These are phyloP conservation scores for Rhizoclosmatium globosum DNA, from an alignment of 192 early-diverging fungal genomes.

Conservation along the genomic window DNA sequence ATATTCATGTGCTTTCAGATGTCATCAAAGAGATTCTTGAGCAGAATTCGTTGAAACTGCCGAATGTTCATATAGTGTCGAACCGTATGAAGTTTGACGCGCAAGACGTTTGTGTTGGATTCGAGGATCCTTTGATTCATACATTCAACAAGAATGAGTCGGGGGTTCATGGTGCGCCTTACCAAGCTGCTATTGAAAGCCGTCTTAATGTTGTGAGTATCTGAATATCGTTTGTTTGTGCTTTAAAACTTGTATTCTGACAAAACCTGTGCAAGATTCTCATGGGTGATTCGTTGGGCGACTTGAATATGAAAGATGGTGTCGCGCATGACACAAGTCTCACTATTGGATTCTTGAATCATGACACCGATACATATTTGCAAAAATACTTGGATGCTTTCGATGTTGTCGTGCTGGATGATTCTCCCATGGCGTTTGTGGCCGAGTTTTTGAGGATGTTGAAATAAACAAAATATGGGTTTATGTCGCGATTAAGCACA, in stretches of 20 bases:
- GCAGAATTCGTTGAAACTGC: slow-evolving; percentile 45
- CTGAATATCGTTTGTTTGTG: not conserved
- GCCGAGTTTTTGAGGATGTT: slow-evolving; percentile 3
- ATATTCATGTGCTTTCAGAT: slow-evolving; percentile 43
- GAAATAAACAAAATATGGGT: too few relatives aligned
- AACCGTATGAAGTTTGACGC: slow-evolving; percentile 75
- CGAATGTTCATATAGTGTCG: slow-evolving; percentile 75
- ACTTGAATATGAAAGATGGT: slow-evolving; percentile 73
- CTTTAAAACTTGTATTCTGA: not conserved
- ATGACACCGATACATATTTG: slow-evolving; percentile 60
- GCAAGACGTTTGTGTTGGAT: slow-evolving; percentile 59
- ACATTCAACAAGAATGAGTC: slow-evolving; percentile 77
- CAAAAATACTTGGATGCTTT: slow-evolving; percentile 62
- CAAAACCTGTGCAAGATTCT: slow-evolving; percentile 48
- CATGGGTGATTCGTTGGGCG: slow-evolving; percentile 77
- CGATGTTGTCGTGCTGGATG: slow-evolving; percentile 73
- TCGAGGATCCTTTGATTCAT: slow-evolving; percentile 73
- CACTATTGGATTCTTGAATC: slow-evolving; percentile 76
- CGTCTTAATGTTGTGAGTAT: slow-evolving; percentile 60
- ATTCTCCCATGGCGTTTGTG: slow-evolving; percentile 32
- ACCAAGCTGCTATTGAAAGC: slow-evolving; percentile 51
- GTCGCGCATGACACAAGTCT: slow-evolving; percentile 62
- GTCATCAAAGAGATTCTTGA: slow-evolving; percentile 67
- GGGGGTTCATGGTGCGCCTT: slow-evolving; percentile 53
- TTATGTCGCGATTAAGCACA: too few relatives aligned